These are phyloP conservation scores for Plantago elongata DNA, from an alignment of 257 asterid species.

Conservation along the genomic window DNA sequence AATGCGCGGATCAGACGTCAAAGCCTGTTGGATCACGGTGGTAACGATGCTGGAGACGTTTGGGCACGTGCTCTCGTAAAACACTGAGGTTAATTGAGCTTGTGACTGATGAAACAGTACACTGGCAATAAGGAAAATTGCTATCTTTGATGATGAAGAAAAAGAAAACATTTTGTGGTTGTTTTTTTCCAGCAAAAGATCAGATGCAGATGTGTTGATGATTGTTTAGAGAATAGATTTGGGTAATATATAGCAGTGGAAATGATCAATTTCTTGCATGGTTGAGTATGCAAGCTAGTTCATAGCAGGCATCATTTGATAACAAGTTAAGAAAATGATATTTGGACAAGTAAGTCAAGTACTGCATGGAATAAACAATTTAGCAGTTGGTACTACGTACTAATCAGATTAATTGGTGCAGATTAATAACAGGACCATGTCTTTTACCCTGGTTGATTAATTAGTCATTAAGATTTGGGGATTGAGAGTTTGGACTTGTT, in stretches of 20 bases:
- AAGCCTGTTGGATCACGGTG: slow-evolving; percentile 42
- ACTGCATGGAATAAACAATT: not conserved
- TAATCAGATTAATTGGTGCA: not conserved
- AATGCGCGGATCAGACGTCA: slow-evolving; percentile 47
- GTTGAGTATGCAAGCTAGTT: slow-evolving; percentile 1
- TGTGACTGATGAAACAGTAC: slow-evolving; percentile 26
- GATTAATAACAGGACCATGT: not conserved
- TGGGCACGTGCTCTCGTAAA: slow-evolving; percentile 53
- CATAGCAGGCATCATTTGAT: slow-evolving; percentile 4
- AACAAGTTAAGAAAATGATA: slow-evolving; percentile 9
- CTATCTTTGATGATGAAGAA: slow-evolving; percentile 14
- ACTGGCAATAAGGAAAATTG: slow-evolving; percentile 9
- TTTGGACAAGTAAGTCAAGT: not conserved
- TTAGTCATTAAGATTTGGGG: not conserved
- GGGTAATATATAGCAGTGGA: not conserved
- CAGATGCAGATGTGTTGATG: not conserved
- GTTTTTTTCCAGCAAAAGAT: too few relatives aligned
- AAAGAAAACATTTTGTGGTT: slow-evolving; percentile 23
- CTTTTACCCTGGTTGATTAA: not conserved
- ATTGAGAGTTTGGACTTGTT: too few relatives aligned
- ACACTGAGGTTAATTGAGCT: slow-evolving; percentile 43
- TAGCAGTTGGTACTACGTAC: not conserved
- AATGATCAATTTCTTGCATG: slow-evolving; percentile 8
- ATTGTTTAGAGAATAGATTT: not conserved
- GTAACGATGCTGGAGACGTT: slow-evolving; percentile 50